Evolutionary conservation across 768 basidiomycete genomes (phyloP).

Genomic region (Mrakia gelida): DNA sequence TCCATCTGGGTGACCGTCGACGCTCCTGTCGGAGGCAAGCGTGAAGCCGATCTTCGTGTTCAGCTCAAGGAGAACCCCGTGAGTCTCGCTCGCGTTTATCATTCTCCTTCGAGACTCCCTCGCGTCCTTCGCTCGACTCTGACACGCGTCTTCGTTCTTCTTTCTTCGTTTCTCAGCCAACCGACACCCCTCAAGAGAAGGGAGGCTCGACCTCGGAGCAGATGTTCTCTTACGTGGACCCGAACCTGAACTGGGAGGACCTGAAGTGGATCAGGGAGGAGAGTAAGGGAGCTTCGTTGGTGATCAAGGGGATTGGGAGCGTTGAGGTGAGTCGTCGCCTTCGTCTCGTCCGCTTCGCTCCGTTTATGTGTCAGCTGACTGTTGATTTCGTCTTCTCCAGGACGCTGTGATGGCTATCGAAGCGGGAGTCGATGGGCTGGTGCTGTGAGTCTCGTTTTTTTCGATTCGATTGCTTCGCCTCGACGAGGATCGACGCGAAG

Average conservation of each 20-base stretch:
- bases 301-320: constrained; percentile 46
- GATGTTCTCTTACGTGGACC: constrained; percentile 34
- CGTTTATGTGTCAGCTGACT: neutral
- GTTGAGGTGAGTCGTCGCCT: constrained; percentile 33
- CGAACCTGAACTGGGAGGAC: constrained; percentile 42
- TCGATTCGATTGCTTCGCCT: neutral
- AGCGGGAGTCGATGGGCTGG: constrained; percentile 48
- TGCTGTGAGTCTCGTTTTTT: constrained; percentile 35
- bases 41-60: constrained; percentile 13
- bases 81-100: neutral
- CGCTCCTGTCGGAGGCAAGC: constrained; percentile 19
- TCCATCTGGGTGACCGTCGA: constrained; percentile 17
- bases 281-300: constrained; percentile 41
- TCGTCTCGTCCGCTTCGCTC: neutral
- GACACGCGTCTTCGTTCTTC: neutral
- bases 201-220: constrained; percentile 29
- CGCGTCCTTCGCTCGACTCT: neutral
- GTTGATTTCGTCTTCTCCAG: neutral
- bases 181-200: constrained; percentile 1
- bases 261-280: constrained; percentile 43
- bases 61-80: constrained; percentile 17
- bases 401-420: constrained; percentile 45
- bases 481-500: too few relatives aligned
- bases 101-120: neutral
- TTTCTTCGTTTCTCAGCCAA: neutral